These are phyloP conservation scores for Pythium periplocum DNA, from an alignment of 352 stramenopile species.

Conservation along the genomic window DNA sequence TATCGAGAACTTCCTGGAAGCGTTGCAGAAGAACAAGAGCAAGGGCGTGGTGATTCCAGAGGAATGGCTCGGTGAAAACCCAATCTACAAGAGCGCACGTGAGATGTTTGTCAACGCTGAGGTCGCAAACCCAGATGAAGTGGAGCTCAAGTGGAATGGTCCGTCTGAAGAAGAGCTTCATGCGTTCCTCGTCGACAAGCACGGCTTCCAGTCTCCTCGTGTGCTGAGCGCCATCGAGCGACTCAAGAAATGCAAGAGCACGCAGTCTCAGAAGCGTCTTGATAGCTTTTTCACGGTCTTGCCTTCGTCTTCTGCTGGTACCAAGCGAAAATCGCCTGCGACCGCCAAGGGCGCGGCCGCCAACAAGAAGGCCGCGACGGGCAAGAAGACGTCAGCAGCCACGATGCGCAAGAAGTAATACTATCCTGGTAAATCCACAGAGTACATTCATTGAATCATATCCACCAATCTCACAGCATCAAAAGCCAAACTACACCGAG, in stretches of 20 bases:
- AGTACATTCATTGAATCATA: no score
- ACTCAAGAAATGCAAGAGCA: constrained; percentile 94
- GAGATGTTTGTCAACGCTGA: constrained; percentile 90
- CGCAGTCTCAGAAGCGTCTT: constrained; percentile 94
- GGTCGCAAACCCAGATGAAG: constrained; percentile 47
- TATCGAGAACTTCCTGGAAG: constrained; percentile 94
- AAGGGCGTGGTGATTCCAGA: constrained; percentile 82
- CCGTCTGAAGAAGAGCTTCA: constrained; percentile 87
- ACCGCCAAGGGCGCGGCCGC: constrained; percentile 19
- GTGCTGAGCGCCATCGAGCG: constrained; percentile 93
- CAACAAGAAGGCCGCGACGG: constrained; percentile 28
- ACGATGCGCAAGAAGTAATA: constrained; percentile 52
- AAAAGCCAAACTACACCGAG: no score
- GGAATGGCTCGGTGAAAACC: constrained; percentile 81
- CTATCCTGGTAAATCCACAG: no score
- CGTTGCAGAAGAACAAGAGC: constrained; percentile 83
- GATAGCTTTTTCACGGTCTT: constrained; percentile 95
- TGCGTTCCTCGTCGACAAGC: constrained; percentile 95
- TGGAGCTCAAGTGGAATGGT: constrained; percentile 94
- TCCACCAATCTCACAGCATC: no score
- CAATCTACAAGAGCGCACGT: constrained; percentile 91
- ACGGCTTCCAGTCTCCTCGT: constrained; percentile 94
- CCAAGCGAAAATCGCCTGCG: constrained; percentile 60
- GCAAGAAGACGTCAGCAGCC: constrained; percentile 26
- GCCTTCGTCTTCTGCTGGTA: constrained; percentile 29